These are phyloP conservation scores for Gracilaria domingensis DNA, from an alignment of 23 red algal species.

Conservation along the genomic window DNA sequence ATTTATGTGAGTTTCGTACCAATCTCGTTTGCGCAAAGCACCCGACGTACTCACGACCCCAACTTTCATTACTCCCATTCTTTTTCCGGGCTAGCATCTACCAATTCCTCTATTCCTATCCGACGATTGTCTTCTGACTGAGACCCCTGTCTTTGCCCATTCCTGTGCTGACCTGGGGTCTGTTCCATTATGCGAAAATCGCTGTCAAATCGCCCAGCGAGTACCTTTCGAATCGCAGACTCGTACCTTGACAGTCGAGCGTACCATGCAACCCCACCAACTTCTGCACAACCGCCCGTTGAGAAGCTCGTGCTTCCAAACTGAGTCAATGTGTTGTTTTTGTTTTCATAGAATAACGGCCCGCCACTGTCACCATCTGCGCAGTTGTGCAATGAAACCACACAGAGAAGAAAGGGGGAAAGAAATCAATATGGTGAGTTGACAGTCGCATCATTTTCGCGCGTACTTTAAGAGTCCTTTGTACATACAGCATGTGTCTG, in stretches of 20 bases:
- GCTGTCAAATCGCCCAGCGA: constrained; percentile 9
- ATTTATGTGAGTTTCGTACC: not conserved
- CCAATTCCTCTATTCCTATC: not conserved
- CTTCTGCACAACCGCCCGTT: constrained; percentile 20
- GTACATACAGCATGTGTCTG: constrained; percentile 63
- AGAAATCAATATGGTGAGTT: constrained; percentile 15
- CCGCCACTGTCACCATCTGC: constrained; percentile 46
- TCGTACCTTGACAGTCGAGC: constrained; percentile 42
- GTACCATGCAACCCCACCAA: constrained; percentile 42
- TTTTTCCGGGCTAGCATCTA: not conserved
- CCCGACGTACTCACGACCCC: not conserved
- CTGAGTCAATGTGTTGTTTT: constrained; percentile 4
- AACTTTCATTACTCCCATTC: not conserved
- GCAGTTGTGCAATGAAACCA: not conserved
- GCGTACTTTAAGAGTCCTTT: not conserved
- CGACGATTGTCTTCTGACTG: not conserved
- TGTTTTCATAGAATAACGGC: constrained; percentile 20
- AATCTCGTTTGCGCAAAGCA: not conserved
- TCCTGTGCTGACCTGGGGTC: not conserved
- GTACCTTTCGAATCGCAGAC: constrained; percentile 7
- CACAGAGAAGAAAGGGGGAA: not conserved
- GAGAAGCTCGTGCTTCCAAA: constrained; percentile 32
- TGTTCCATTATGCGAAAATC: not conserved
- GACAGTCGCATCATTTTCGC: not conserved
- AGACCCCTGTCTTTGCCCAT: not conserved